Evolutionary conservation across 2,329 filamentous ascomycete species (phyloP), one percentile per base, ranked within the genome.

Genomic region (Tolypocladium tropicale): DNA sequence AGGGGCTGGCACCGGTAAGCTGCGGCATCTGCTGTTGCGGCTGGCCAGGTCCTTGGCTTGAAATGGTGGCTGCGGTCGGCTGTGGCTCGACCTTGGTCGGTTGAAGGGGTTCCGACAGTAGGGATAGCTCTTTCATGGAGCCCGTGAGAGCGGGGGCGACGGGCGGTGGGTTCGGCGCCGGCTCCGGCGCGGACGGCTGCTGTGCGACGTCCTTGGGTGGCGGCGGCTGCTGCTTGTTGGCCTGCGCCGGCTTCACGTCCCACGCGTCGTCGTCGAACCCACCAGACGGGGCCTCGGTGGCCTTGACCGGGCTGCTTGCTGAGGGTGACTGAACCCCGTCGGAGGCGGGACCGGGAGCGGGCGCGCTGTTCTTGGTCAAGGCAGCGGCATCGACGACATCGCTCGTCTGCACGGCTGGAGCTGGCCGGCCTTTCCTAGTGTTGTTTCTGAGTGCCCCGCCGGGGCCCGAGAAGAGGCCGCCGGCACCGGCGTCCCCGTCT

Each of bases 181-280:
- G 32, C 23, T 41, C 56, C 3, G 55, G 59, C 57, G 70, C 61
- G 43, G 57, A 37, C 58, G 50, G 10, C 3, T 48, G 72, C 58
- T 62, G 74, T 61, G 61, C 70, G 56, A 53, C 21, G 54, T 50
- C 57, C 53, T 30, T 61, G 57, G 32, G 16, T 18, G 39, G 25
- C 33, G 61, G 58, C 53, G 64, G 71, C 60, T 57, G 58, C 32
- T 85, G 81, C 67, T 84, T 87, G 16, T 87, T 82, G 21, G 90
- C 7, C 12, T 33, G 14, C n/a, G 32, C 25, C 23, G 56, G 89
- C 74, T 96, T 96, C 53, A 96, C 87, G 65, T 95, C 90, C 94
- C 94, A 99, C 10, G 94, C 94, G 75, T 97, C 90, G 66, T 97
- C 94, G 53, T 99, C 94, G 66, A 97, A 97, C 3, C 90, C 90